phyloP scores from a whole-genome alignment of 1,284 basidiomycete species.

The Trametes polyzona region DNA sequence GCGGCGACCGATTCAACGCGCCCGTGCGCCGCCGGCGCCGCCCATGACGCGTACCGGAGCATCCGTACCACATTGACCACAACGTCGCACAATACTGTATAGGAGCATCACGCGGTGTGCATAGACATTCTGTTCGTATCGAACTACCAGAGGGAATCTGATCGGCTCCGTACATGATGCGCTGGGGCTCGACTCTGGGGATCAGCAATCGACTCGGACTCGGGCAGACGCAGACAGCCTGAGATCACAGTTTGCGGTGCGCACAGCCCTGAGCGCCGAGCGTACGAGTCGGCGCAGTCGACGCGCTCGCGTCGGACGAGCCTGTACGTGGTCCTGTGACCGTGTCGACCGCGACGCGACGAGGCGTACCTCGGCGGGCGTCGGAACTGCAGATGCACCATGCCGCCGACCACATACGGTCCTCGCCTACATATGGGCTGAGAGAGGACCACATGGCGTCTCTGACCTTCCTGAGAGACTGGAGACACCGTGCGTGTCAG shows the following conservation, averaged over 20 bases:
- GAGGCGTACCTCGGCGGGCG: background rate
- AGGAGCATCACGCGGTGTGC: background rate
- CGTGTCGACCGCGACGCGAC: constrained; percentile 3
- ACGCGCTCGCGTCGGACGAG: background rate
- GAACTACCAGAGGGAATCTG: background rate
- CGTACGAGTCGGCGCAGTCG: too few relatives aligned
- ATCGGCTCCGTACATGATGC: too few relatives aligned
- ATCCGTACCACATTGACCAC: too few relatives aligned
- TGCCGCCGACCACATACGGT: too few relatives aligned
- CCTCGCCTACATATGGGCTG: too few relatives aligned
- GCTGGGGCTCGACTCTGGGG: too few relatives aligned
- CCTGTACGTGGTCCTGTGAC: constrained; percentile 16
- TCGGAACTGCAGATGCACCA: too few relatives aligned
- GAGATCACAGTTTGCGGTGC: background rate
- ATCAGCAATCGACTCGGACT: background rate
- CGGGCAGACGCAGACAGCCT: background rate
- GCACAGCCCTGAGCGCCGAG: constrained; percentile 1
- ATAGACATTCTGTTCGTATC: background rate
- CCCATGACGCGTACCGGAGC: too few relatives aligned
- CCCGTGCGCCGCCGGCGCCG: background rate
- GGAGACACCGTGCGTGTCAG: too few relatives aligned
- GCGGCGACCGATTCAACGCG: background rate
- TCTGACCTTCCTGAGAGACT: too few relatives aligned
- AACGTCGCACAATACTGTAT: background rate
- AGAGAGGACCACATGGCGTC: too few relatives aligned